A percentile compares a stretch with the other conserved stretches of the same genome.
These are phyloP conservation scores for Pythium rhizo-oryzae DNA, from an alignment of 352 stramenopile genomes.

Conservation along the genomic window DNA sequence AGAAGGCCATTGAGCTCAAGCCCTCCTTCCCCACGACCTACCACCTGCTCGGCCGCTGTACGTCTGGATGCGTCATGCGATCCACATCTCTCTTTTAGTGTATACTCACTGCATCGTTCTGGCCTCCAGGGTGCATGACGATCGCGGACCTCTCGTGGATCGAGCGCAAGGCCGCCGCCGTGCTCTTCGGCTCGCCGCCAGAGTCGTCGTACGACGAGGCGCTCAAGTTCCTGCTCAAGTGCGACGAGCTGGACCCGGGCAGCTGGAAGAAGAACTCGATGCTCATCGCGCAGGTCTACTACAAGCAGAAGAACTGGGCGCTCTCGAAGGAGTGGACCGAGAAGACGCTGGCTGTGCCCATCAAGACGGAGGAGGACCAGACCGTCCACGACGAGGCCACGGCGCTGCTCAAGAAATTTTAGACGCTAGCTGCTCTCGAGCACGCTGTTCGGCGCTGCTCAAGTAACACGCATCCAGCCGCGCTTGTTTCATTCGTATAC, in stretches of 20 bases:
- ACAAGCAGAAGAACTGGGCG: conserved; percentile 73
- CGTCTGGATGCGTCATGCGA: conserved; percentile 30
- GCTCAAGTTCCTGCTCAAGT: conserved; percentile 74
- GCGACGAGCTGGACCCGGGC: conserved; percentile 66
- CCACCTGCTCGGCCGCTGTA: conserved; percentile 78
- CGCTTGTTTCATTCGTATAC: background rate
- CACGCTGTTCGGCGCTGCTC: background rate
- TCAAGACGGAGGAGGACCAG: conserved; percentile 66
- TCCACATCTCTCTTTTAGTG: background rate
- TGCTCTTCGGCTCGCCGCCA: conserved; percentile 84
- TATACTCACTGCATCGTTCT: background rate
- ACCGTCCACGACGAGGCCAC: conserved; percentile 73
- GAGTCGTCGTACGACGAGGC: conserved; percentile 85
- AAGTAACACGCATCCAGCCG: background rate
- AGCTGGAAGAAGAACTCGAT: conserved; percentile 88
- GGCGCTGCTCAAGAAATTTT: conserved; percentile 36
- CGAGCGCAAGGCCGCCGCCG: conserved; percentile 78
- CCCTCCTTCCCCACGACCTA: conserved; percentile 72
- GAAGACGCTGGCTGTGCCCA: conserved; percentile 63
- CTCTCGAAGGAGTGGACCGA: conserved; percentile 72
- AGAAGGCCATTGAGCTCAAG: conserved; percentile 76
- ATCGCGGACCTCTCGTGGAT: conserved; percentile 87
- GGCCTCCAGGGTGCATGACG: conserved; percentile 62
- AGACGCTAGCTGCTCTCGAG: background rate
- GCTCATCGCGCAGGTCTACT: conserved; percentile 81